Conservation (phyloP, 164 flowering plant species). For the Aristolochia contorta region DNA sequence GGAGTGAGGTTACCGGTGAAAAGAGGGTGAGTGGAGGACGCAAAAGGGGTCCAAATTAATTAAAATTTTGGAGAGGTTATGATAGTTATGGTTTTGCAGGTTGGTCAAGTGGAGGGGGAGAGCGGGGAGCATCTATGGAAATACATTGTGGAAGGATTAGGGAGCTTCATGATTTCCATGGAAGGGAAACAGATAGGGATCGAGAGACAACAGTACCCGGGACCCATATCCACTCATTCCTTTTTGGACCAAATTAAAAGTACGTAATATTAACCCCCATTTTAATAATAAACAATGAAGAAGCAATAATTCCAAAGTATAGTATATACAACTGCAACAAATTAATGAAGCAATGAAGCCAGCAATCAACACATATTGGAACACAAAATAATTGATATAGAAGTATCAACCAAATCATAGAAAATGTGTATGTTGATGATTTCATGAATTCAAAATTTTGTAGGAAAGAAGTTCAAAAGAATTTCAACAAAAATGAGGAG, state of each 20-base stretch:
- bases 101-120: conserved; percentile 12
- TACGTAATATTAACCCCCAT: neutral
- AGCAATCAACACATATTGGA: no score
- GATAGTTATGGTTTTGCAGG: conserved; percentile 7
- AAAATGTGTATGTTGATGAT: no score
- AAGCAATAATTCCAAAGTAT: no score
- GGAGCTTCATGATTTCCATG: conserved; percentile 2
- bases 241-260: neutral
- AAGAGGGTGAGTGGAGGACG: conserved; percentile 11
- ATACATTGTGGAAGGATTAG: conserved; percentile 20
- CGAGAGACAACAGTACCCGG: neutral
- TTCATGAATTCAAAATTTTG: no score
- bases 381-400: no score
- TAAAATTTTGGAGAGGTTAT: neutral
- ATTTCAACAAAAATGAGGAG: no score
- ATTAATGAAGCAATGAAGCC: no score
- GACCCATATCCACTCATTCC: neutral
- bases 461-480: no score
- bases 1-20: conserved; percentile 11
- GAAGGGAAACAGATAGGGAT: conserved; percentile 1
- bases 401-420: no score
- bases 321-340: no score
- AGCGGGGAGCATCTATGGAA: conserved; percentile 13
- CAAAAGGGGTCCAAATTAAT: neutral
- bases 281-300: no score